Conservation (phyloP, 345 rosid species). For the Turritis glabra region DNA sequence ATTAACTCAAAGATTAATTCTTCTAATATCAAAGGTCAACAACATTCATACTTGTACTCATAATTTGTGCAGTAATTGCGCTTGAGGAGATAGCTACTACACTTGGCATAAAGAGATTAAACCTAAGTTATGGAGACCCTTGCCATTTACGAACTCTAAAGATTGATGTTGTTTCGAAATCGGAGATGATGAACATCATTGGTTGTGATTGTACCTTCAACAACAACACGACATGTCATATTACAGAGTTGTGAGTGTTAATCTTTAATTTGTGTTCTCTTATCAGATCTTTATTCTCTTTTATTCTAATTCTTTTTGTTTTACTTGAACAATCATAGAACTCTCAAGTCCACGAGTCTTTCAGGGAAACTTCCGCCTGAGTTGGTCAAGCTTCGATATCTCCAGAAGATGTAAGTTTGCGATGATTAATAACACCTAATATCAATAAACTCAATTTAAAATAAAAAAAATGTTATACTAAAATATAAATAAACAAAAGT, state of each 20-base stretch:
- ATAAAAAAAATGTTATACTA: too few relatives aligned
- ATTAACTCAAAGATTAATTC: too few relatives aligned
- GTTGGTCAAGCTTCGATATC: conserved; percentile 5
- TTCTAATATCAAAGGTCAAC: too few relatives aligned
- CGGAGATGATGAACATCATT: not conserved
- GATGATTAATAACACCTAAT: too few relatives aligned
- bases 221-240: conserved; percentile 19
- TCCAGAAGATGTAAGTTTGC: conserved; percentile 38
- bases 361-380: conserved; percentile 22
- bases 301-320: not conserved
- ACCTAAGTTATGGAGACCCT: conserved; percentile 19
- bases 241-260: conserved; percentile 29
- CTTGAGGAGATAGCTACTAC: conserved; percentile 25
- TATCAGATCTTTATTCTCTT: not conserved
- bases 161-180: not conserved
- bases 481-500: too few relatives aligned
- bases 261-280: not conserved
- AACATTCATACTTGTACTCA: too few relatives aligned
- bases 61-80: not conserved
- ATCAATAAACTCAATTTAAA: too few relatives aligned
- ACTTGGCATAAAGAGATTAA: conserved; percentile 16
- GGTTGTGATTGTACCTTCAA: conserved; percentile 8
- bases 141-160: conserved; percentile 4
- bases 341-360: not conserved
- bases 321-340: not conserved